A percentile compares a stretch with the other conserved stretches of the same genome.
phyloP scores from a whole-genome alignment of 2,329 filamentous ascomycete species.

The Cryoendolithus antarcticus region DNA sequence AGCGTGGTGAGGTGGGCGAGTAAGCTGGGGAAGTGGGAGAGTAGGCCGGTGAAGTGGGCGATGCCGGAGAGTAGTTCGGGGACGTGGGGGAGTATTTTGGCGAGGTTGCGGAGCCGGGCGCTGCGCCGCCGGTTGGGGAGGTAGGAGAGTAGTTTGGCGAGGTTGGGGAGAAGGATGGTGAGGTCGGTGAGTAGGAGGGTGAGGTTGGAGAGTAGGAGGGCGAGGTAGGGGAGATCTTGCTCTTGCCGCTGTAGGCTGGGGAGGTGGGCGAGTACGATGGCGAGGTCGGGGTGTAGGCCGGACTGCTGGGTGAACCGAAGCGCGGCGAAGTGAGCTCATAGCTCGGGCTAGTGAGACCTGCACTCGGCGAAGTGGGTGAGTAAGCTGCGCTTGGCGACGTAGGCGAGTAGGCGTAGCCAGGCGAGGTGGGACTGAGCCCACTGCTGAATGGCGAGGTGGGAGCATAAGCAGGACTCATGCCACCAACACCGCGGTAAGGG shows the following conservation, averaged over 20 bases:
- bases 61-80: constrained; percentile 40
- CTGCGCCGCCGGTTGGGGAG: constrained; percentile 11
- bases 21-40: constrained; percentile 47
- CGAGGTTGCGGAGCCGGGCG: constrained; percentile 31
- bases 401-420: constrained; percentile 29
- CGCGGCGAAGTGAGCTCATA: constrained; percentile 40
- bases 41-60: constrained; percentile 49
- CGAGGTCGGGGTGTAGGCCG: constrained; percentile 33
- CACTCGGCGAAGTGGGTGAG: constrained; percentile 32
- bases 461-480: constrained; percentile 26
- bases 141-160: constrained; percentile 38
- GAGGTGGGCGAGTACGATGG: constrained; percentile 25
- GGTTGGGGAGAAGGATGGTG: constrained; percentile 61
- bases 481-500: constrained; percentile 57
- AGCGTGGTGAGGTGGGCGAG: constrained; percentile 38
- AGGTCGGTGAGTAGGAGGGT: constrained; percentile 39
- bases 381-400: constrained; percentile 17
- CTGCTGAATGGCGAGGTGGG: constrained; percentile 27
- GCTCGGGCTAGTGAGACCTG: constrained; percentile 43
- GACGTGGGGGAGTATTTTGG: constrained; percentile 40
- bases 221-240: constrained; percentile 32
- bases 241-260: constrained; percentile 17
- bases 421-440: constrained; percentile 63
- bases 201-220: constrained; percentile 69
- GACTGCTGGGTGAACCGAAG: constrained; percentile 41